A percentile compares a stretch with the other conserved stretches of the same genome.
Conservation (phyloP, 129 eudicot genomes). For the Tagetes patula region DNA sequence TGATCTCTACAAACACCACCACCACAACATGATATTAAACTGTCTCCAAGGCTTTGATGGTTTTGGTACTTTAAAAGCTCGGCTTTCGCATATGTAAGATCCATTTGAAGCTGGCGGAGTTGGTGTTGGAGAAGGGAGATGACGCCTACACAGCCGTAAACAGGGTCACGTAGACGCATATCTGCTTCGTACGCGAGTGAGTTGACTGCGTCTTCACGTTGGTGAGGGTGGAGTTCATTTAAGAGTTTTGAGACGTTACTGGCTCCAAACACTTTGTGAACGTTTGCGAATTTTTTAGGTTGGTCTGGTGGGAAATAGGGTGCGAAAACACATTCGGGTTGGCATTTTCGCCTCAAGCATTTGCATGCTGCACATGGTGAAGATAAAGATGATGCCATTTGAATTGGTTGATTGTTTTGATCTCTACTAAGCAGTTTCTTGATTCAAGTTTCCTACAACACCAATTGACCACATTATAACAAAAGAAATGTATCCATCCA, state of each 20-base stretch:
- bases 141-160: slow-evolving; percentile 89
- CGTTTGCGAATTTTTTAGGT: slow-evolving; percentile 85
- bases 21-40: no score
- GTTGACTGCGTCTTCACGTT: slow-evolving; percentile 84
- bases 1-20: no score
- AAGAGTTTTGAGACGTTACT: slow-evolving; percentile 84
- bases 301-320: slow-evolving; percentile 92
- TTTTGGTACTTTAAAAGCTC: slow-evolving; percentile 84
- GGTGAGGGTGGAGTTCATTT: slow-evolving; percentile 83
- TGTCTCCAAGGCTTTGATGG: slow-evolving; percentile 34
- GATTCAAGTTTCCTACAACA: slow-evolving; percentile 7
- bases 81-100: slow-evolving; percentile 66
- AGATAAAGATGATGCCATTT: slow-evolving; percentile 64
- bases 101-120: slow-evolving; percentile 78
- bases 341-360: slow-evolving; percentile 79
- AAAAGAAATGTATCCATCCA: no score
- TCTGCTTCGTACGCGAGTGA: slow-evolving; percentile 86
- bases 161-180: slow-evolving; percentile 83
- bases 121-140: slow-evolving; percentile 87
- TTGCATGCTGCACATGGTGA: slow-evolving; percentile 95
- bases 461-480: neutral
- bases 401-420: neutral
- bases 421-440: neutral
- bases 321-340: slow-evolving; percentile 83
- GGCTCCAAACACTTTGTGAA: slow-evolving; percentile 85